Base-by-base conservation (phyloP, 768 basidiomycete genomes). In the Psilocybe cyanescens region DNA sequence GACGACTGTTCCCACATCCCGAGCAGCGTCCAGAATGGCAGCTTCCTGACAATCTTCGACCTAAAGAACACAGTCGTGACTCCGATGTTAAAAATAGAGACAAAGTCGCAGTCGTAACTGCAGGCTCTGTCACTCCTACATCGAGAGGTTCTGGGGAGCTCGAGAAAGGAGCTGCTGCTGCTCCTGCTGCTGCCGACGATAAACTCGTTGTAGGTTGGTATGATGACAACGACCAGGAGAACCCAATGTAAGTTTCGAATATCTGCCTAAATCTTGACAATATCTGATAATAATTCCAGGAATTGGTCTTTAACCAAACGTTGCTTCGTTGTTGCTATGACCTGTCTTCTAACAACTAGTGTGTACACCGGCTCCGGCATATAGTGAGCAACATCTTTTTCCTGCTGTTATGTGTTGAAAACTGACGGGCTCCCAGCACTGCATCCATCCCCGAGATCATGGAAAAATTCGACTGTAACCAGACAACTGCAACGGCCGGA, bases 401-500 rank as follows among this genome's bases (percentile, higher is more conserved):
- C 17, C 24, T 30, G 8, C 24, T n/a, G 19, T 19, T n/a, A 19
- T 16, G 9, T 2, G 4, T 8, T 19, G 11, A 24, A n/a, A 29
- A 28, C 29, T 47, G 8, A 55, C 14, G n/a, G 24, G n/a, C 30
- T 16, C 3, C 11, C 17, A 57, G 55, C 9, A 57, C 55, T 19
- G 37, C 55, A 5, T 57, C 55, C 9, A 57, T 57, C 29, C 55
- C 55, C n/a, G 55, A 41, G 4, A 48, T 57, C 55, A 57, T 45
- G 46, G 44, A 46, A 35, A 16, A 3, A 14, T 57, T 57, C 46
- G 8, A 57, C 19, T 37, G 39, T 17, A 44, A 19, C 3, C 41
- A 57, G 29, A 57, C 41, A n/a, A 57, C 55, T 29, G 55, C 55
- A 44, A 57, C 55, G 3, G 37, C 44, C 30, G 55, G 55, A 7